These are phyloP conservation scores for Hanseniaspora gamundiae DNA, from an alignment of 1,139 yeast genomes.

Conservation along the genomic window DNA sequence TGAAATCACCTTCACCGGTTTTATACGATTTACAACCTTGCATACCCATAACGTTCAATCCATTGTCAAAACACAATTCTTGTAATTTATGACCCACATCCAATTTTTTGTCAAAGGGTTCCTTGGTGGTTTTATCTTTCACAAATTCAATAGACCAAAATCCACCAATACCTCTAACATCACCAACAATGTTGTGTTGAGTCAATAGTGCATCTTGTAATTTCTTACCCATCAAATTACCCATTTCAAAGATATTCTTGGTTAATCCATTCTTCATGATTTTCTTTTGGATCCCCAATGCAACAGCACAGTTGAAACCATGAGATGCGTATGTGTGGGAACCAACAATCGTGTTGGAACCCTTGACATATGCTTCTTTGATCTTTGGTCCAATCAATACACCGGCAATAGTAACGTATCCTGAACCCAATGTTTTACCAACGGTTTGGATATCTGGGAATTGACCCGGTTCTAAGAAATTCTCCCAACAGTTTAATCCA, in stretches of 20 bases:
- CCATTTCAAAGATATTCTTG: conserved; percentile 16
- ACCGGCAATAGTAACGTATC: conserved; percentile 44
- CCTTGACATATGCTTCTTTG: conserved; percentile 29
- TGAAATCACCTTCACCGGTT: conserved; percentile 33
- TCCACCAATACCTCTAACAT: conserved; percentile 35
- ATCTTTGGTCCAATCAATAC: conserved; percentile 36
- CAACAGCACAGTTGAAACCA: conserved; percentile 42
- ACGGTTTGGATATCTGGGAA: conserved; percentile 44
- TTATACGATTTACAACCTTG: conserved; percentile 22
- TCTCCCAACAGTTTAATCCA: conserved; percentile 41
- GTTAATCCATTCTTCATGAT: conserved; percentile 14
- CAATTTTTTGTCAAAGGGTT: conserved; percentile 24
- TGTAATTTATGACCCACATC: conserved; percentile 28
- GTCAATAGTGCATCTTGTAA: conserved; percentile 21
- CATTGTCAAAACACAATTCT: conserved; percentile 32
- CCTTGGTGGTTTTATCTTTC: conserved; percentile 28
- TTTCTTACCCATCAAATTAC: conserved; percentile 29
- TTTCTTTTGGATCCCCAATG: conserved; percentile 19
- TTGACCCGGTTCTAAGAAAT: conserved; percentile 17
- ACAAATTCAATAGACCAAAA: conserved; percentile 37
- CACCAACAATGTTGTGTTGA: conserved; percentile 26
- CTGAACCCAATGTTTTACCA: conserved; percentile 47
- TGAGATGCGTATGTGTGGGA: conserved; percentile 44
- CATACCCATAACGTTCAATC: conserved; percentile 35
- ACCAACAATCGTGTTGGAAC: conserved; percentile 32